Base-by-base conservation (phyloP, 176 grass and related monocot species). In the Triticum timopheevii region DNA sequence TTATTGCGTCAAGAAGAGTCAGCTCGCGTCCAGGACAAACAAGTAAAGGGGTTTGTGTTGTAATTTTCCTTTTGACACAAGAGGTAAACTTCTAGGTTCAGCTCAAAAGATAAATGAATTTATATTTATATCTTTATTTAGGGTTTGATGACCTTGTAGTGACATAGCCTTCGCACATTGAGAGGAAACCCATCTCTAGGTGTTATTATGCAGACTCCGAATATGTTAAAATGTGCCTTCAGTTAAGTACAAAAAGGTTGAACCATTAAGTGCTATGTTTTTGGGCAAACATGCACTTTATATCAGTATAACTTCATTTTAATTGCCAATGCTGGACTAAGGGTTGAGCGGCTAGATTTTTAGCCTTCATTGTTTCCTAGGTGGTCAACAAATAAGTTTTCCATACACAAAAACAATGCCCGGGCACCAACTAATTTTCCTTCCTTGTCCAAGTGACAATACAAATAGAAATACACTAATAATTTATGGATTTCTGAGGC, bases 1-100 rank as follows among this genome's bases (percentile, higher is more conserved):
- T 78, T 94, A 66, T 94, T 94, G 59, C 90, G 23, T 97, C 92
- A 47, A 94, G 77, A 88, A 92, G 95, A 88, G 79, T 88, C 54
- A 88, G 28, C 28, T 91, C 84, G 28, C 90, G 89, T 23, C 88
- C 82, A 40, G 92, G 90, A 47, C 92, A 97, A 87, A 79, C 88
- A 52, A 90, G 82, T 86, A 88, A 89, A 31, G 72, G 90, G 65
- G 95, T 94, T 75, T 31, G 24, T 69, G 52, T 59, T 81, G 59
- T 42, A 22, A 3, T 23, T 44, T 30, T 63, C 4, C 38, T 8
- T 65, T 66, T 1, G 44, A 58, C 15, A 36, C 20, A 72, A 27
- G 20, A 77, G 23, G 17, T 20, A 11, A 24, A 64, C 40, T 19
- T 65, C 64, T 19, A 31, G 81, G 11, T 85, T 81, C 63, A 40